These are phyloP conservation scores for Amauroascus verrucosus DNA, from an alignment of 2,329 filamentous ascomycete genomes.

Conservation along the genomic window DNA sequence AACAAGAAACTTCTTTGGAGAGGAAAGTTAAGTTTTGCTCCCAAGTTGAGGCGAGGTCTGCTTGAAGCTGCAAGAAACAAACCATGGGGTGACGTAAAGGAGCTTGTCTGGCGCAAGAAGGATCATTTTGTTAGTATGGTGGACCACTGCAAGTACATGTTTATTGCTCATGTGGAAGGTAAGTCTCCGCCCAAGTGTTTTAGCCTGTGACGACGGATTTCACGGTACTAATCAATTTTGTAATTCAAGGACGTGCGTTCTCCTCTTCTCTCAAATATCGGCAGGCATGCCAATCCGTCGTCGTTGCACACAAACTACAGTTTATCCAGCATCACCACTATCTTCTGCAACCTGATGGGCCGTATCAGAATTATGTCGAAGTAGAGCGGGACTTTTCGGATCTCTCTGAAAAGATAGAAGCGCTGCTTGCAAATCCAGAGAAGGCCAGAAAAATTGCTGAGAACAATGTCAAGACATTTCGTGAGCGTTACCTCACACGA, in stretches of 20 bases:
- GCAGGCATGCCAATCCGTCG: conserved; percentile 41
- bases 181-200: conserved; percentile 14
- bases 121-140: conserved; percentile 40
- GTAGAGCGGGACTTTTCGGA: conserved; percentile 48
- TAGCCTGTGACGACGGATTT: background rate
- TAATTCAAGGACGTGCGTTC: conserved; percentile 32
- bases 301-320: conserved; percentile 39
- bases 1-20: conserved; percentile 40
- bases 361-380: conserved; percentile 40
- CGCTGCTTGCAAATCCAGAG: conserved; percentile 29
- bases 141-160: conserved; percentile 46
- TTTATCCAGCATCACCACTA: conserved; percentile 42
- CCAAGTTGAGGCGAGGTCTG: conserved; percentile 33
- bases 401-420: conserved; percentile 33
- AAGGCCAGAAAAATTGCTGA: conserved; percentile 38
- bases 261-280: conserved; percentile 44
- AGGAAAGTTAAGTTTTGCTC: conserved; percentile 36
- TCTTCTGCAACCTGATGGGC: conserved; percentile 34
- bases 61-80: conserved; percentile 33
- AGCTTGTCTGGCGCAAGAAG: conserved; percentile 32
- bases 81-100: conserved; percentile 40
- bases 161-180: conserved; percentile 45
- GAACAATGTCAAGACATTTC: conserved; percentile 38
- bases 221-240: background rate
- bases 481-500: conserved; percentile 42